Conservation (phyloP, 2,329 filamentous ascomycete species). For the Calonectria pseudoreteaudii region DNA sequence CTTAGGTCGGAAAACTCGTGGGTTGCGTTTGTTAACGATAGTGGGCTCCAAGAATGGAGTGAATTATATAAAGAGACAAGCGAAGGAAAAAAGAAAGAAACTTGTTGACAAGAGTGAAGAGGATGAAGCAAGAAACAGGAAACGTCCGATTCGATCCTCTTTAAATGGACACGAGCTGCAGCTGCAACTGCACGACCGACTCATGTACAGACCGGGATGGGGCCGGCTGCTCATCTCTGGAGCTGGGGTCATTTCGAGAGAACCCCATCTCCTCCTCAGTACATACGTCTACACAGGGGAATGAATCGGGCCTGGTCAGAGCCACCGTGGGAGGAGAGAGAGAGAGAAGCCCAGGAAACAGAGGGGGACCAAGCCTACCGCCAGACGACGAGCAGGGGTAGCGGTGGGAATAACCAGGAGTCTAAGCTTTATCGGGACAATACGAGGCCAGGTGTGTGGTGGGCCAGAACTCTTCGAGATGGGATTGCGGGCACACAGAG, state of each 20-base stretch:
- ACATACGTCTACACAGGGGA: neutral
- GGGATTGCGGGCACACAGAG: neutral
- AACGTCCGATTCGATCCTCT: slow-evolving; percentile 27
- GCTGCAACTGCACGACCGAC: slow-evolving; percentile 9
- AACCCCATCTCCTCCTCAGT: neutral
- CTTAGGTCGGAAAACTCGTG: slow-evolving; percentile 35
- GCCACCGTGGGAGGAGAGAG: neutral
- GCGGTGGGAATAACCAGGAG: neutral
- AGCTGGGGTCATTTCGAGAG: neutral
- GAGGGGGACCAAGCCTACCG: neutral
- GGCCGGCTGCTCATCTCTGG: slow-evolving; percentile 15
- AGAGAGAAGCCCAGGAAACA: slow-evolving; percentile 27
- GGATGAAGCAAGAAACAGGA: slow-evolving; percentile 31
- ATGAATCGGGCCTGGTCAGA: neutral
- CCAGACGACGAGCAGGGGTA: neutral
- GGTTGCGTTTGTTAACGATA: slow-evolving; percentile 32
- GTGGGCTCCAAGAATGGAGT: slow-evolving; percentile 30
- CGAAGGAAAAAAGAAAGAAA: neutral
- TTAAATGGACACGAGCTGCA: slow-evolving; percentile 36
- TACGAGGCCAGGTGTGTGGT: slow-evolving; percentile 1
- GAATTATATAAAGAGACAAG: slow-evolving; percentile 27
- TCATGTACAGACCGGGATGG: neutral
- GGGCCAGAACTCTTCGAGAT: neutral
- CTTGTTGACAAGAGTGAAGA: slow-evolving; percentile 26
- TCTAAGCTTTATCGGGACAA: slow-evolving; percentile 18